phyloP scores from a whole-genome alignment of 1,139 yeast genomes.

The Ogataea hybrid region DNA sequence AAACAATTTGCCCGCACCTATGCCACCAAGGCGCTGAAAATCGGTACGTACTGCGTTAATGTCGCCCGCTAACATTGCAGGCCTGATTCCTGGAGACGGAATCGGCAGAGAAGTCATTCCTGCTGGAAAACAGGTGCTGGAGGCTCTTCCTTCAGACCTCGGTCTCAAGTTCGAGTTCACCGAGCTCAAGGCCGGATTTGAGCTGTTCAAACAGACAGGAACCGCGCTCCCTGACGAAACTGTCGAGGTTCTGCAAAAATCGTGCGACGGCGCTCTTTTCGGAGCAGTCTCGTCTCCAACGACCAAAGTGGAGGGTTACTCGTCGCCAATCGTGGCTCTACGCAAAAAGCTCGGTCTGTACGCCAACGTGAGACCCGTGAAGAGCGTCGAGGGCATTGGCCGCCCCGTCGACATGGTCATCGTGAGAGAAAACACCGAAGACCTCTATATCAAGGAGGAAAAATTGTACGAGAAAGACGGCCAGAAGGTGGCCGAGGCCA shows the following conservation, averaged over 20 bases:
- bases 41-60: constrained; percentile 27
- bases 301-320: constrained; percentile 90
- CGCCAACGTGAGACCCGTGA: constrained; percentile 97
- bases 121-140: constrained; percentile 83
- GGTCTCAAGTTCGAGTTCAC: constrained; percentile 83
- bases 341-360: constrained; percentile 92
- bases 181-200: constrained; percentile 90
- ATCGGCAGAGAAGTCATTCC: constrained; percentile 98
- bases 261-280: constrained; percentile 95
- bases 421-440: constrained; percentile 98
- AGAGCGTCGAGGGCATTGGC: constrained; percentile 78
- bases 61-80: constrained; percentile 8
- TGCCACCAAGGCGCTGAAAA: constrained; percentile 35
- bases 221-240: constrained; percentile 94
- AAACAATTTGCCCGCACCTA: constrained; percentile 36
- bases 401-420: constrained; percentile 96
- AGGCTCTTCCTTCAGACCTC: constrained; percentile 71
- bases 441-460: constrained; percentile 92
- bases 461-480: constrained; percentile 72
- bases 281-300: constrained; percentile 98
- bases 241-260: constrained; percentile 69
- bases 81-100: constrained; percentile 96
- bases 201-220: constrained; percentile 88
- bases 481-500: constrained; percentile 92
- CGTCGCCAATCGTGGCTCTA: constrained; percentile 96